These are phyloP conservation scores for Suhomyces prunicola DNA, from an alignment of 805 yeast species.

Conservation along the genomic window DNA sequence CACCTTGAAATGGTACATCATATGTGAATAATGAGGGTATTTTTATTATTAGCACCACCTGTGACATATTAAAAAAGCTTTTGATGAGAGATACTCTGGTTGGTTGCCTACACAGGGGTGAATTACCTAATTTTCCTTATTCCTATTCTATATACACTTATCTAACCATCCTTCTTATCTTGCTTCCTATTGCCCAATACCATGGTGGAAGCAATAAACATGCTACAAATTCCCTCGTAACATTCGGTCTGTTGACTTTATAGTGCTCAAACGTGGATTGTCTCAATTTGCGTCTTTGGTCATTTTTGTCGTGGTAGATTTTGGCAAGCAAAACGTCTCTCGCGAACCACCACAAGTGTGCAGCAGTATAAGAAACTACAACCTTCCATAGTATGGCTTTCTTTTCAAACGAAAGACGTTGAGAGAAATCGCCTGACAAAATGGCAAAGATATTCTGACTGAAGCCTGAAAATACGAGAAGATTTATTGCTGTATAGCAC, in stretches of 20 bases:
- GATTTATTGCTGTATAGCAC: slow-evolving; percentile 7
- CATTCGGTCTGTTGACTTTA: slow-evolving; percentile 10
- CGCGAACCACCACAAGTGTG: slow-evolving; percentile 35
- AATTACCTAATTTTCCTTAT: not conserved
- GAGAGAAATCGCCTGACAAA: not conserved
- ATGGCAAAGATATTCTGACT: slow-evolving; percentile 3
- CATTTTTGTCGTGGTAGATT: slow-evolving; percentile 17
- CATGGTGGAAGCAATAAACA: slow-evolving; percentile 30
- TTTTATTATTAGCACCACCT: too few relatives aligned
- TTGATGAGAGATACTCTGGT: too few relatives aligned
- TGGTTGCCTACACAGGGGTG: too few relatives aligned
- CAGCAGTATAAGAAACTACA: slow-evolving; percentile 12
- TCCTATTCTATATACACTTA: not conserved
- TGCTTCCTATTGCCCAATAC: slow-evolving; percentile 23
- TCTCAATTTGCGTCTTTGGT: slow-evolving; percentile 12
- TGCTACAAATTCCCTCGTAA: slow-evolving; percentile 9
- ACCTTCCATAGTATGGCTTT: slow-evolving; percentile 7
- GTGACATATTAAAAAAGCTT: too few relatives aligned
- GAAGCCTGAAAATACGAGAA: slow-evolving; percentile 3
- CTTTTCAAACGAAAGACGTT: not conserved
- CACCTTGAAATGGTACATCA: too few relatives aligned
- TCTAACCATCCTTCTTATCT: not conserved
- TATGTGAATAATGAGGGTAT: too few relatives aligned
- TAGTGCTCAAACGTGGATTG: slow-evolving; percentile 9
- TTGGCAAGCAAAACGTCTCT: slow-evolving; percentile 15